A percentile compares a stretch with the other conserved stretches of the same genome.
These are phyloP conservation scores for Tolypocladium ovalisporum DNA, from an alignment of 2,329 filamentous ascomycete species.

Conservation along the genomic window DNA sequence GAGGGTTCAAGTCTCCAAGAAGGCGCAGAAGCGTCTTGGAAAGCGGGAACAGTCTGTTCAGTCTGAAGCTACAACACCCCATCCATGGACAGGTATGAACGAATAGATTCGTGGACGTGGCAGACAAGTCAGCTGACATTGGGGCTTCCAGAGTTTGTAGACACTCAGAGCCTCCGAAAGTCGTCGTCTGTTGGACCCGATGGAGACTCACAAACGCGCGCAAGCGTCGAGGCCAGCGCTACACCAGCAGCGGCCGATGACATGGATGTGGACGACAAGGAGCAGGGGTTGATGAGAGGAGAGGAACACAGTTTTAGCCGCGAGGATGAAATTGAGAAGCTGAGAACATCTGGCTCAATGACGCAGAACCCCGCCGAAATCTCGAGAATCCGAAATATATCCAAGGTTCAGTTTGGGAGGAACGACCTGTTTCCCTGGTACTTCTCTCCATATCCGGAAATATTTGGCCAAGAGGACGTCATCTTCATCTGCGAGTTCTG, in stretches of 20 bases:
- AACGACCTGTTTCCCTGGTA: constrained; percentile 96
- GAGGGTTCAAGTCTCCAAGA: constrained; percentile 46
- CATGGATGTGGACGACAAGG: constrained; percentile 43
- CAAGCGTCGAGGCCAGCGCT: constrained; percentile 30
- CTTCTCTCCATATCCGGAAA: constrained; percentile 90
- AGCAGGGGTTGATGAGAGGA: constrained; percentile 33
- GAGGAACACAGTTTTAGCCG: constrained; percentile 54
- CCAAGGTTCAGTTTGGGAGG: constrained; percentile 86
- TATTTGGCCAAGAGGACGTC: constrained; percentile 77
- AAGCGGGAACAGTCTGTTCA: constrained; percentile 45
- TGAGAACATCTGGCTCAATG: constrained; percentile 92
- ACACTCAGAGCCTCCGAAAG: constrained; percentile 33
- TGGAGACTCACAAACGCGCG: constrained; percentile 31
- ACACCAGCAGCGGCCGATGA: constrained; percentile 37
- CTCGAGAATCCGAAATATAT: constrained; percentile 88
- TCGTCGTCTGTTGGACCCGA: constrained; percentile 30
- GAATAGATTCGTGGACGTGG: not conserved
- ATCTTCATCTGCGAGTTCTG: constrained; percentile 98
- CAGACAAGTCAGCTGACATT: not conserved
- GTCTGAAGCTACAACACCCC: constrained; percentile 43
- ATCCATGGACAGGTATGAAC: constrained; percentile 33
- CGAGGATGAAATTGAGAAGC: constrained; percentile 91
- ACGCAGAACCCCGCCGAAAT: constrained; percentile 98
- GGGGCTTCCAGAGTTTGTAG: constrained; percentile 29
- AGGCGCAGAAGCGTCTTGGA: constrained; percentile 41